A percentile compares a stretch with the other conserved stretches of the same genome.
phyloP scores from a whole-genome alignment of 2,329 filamentous ascomycete species.

The Monosporascus ibericus region DNA sequence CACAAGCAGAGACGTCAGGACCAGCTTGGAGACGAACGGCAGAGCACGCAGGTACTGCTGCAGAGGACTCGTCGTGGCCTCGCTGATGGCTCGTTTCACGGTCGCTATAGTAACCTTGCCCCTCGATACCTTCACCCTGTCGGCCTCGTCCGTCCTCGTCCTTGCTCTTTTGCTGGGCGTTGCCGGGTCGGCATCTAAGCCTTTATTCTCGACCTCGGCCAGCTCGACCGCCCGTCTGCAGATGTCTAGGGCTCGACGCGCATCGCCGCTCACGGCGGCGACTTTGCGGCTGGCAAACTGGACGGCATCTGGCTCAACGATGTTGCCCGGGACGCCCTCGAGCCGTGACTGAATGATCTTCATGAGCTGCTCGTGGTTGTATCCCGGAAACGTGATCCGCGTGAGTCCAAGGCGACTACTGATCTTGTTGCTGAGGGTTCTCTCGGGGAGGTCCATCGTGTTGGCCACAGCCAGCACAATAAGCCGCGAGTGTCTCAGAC shows the following conservation, averaged over 20 bases:
- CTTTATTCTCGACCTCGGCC: conserved; percentile 64
- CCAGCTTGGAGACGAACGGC: conserved; percentile 75
- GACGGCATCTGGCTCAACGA: conserved; percentile 88
- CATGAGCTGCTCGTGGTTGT: conserved; percentile 96
- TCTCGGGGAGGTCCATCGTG: conserved; percentile 95
- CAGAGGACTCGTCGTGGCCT: conserved; percentile 87
- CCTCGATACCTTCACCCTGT: conserved; percentile 32
- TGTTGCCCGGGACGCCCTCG: conserved; percentile 77
- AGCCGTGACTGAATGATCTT: conserved; percentile 94
- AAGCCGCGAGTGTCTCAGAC: conserved; percentile 79
- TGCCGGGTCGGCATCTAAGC: conserved; percentile 36
- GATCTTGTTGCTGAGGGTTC: conserved; percentile 97
- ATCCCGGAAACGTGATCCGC: conserved; percentile 93
- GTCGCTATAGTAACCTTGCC: conserved; percentile 82
- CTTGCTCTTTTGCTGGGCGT: conserved; percentile 56
- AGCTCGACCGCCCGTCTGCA: conserved; percentile 93
- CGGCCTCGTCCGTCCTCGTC: conserved; percentile 20
- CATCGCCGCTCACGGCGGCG: conserved; percentile 91
- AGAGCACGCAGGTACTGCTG: conserved; percentile 83
- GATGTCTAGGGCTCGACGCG: conserved; percentile 86
- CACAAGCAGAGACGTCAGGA: conserved; percentile 76
- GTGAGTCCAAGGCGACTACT: conserved; percentile 86
- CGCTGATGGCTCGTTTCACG: conserved; percentile 89
- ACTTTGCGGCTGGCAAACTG: conserved; percentile 97
- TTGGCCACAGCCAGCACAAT: conserved; percentile 98